phyloP scores from a whole-genome alignment of 495 filamentous ascomycete species.

The Daldinia bambusicola region DNA sequence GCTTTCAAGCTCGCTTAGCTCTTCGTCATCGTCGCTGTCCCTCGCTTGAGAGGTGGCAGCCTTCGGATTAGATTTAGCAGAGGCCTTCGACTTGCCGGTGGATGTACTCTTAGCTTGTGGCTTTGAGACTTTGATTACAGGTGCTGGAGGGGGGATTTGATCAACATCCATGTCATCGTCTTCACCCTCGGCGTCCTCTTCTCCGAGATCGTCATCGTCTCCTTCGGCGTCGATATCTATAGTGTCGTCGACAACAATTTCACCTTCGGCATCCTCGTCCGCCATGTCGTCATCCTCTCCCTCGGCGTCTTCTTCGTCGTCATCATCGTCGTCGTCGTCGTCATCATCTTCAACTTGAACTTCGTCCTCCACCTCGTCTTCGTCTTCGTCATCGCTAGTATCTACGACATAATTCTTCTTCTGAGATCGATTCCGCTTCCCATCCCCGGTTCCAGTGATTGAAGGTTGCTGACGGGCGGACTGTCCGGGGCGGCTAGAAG shows the following conservation, averaged over 20 bases:
- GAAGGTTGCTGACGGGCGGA: slow-evolving; percentile 47
- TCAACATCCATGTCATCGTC: slow-evolving; percentile 59
- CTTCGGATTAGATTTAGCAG: slow-evolving; percentile 40
- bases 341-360: slow-evolving; percentile 58
- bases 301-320: slow-evolving; percentile 58
- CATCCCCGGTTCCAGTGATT: slow-evolving; percentile 68
- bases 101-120: slow-evolving; percentile 41
- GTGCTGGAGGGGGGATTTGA: slow-evolving; percentile 50
- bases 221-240: slow-evolving; percentile 61
- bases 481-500: slow-evolving; percentile 54
- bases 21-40: slow-evolving; percentile 59
- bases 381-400: slow-evolving; percentile 58
- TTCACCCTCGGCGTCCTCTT: slow-evolving; percentile 61
- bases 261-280: slow-evolving; percentile 55
- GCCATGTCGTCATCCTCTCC: slow-evolving; percentile 51
- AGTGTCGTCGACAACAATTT: slow-evolving; percentile 57
- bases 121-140: slow-evolving; percentile 59
- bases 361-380: slow-evolving; percentile 56
- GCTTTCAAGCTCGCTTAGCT: slow-evolving; percentile 60
- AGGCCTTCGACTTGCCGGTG: slow-evolving; percentile 42
- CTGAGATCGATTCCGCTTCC: slow-evolving; percentile 69
- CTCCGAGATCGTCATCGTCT: slow-evolving; percentile 60
- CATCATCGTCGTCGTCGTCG: slow-evolving; percentile 60
- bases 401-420: slow-evolving; percentile 77
- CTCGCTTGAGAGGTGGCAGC: slow-evolving; percentile 41